These are phyloP conservation scores for Calonectria multiphialidica DNA, from an alignment of 2,329 filamentous ascomycete species.

Conservation along the genomic window DNA sequence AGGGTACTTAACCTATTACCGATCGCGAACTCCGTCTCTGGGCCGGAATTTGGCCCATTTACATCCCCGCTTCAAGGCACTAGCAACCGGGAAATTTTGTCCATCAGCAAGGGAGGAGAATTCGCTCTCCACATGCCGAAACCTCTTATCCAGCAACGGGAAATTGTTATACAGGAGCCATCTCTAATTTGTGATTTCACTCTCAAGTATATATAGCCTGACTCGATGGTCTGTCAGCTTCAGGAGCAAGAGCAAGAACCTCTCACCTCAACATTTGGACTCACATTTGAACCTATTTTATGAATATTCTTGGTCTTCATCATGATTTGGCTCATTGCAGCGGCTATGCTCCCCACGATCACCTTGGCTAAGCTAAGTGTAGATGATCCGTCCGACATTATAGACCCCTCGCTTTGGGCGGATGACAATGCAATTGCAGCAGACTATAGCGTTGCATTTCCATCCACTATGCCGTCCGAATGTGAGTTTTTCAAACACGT, in stretches of 20 bases:
- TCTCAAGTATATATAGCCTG: background rate
- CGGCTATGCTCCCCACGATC: background rate
- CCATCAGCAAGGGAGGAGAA: background rate
- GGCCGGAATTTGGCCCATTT: background rate
- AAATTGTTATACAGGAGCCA: background rate
- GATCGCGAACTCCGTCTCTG: background rate
- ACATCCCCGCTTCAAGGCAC: background rate
- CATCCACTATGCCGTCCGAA: background rate
- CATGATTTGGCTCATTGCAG: background rate
- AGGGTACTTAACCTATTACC: background rate
- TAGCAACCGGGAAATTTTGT: background rate
- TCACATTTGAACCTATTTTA: background rate
- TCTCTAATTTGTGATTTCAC: too few relatives aligned
- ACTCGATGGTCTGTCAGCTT: background rate
- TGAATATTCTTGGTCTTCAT: too few relatives aligned
- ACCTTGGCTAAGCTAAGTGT: background rate
- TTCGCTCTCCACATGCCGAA: slow-evolving; percentile 4
- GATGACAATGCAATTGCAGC: background rate
- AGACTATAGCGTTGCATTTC: background rate
- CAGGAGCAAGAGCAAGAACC: background rate
- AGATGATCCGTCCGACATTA: background rate
- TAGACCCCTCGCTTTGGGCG: background rate
- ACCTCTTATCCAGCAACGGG: background rate
- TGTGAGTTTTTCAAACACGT: background rate
- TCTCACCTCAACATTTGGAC: background rate